Base-by-base conservation (phyloP, 768 basidiomycete species). In the Tephrocybe rancida region DNA sequence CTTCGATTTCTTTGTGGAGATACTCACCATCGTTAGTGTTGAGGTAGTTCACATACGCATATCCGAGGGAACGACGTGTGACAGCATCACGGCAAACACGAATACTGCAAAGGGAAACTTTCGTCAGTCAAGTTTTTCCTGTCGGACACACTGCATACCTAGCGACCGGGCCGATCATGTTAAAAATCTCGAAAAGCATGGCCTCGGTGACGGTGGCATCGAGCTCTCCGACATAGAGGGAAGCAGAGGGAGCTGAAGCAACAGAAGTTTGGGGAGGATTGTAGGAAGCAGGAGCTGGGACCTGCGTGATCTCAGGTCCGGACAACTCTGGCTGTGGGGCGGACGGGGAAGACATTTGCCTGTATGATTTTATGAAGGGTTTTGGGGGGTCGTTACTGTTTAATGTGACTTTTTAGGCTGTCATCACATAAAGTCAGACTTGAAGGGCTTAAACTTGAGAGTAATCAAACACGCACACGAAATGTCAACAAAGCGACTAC, bases 161-260 rank as follows among this genome's bases (percentile, higher is more conserved):
- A 41, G 95, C 95, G 60, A 99, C 97, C 44, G 96, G 97, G 48
- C 97, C 97, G 74, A 98, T 94, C 92, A 98, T 96, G 73, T 97
- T 97, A 82, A 99, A 99, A 72, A 99, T 98, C 80, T 99, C 97
- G 70, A 98, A 99, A 50, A 99, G 85, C 94, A 98, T 98, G 53
- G 97, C 96, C 81, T 99, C 97, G 32, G 95, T 92, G 74, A 99
- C 97, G 60, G 92, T 90, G 64, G 92, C 88, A 75, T 98, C 97
- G 61, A 99, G 89, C 78, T 99, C 97, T 55, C 97, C 97, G 58
- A 99, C 97, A 76, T 99, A 99, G 64, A 99, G 91, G 54, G 95
- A 97, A 21, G 92, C 92, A 48, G 91, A 92, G 21, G 91, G 90
- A 54, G 87, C 79, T 55, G 89, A 79, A 37, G 85, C 75, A 48